Base-by-base conservation (phyloP, 2,329 filamentous ascomycete species). In the Paramyrothecium roridum region DNA sequence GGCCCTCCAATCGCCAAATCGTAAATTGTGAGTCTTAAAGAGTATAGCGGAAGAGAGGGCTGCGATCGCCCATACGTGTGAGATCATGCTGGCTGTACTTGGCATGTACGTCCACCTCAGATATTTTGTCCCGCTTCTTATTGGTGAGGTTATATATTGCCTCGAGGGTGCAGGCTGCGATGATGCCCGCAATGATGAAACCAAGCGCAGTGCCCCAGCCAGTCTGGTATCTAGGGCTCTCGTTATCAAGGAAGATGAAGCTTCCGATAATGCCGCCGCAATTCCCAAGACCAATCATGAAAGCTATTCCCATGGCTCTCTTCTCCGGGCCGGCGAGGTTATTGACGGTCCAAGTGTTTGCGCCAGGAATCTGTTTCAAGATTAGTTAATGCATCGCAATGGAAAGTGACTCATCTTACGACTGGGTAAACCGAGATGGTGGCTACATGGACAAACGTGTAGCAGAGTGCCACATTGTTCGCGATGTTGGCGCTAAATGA, bases 201-300 rank as follows among this genome's bases (percentile, higher is more conserved):
- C 68, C 68, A 53, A 73, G 53, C 21, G 63, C 63, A 33, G 74
- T 60, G 3, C 71, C 71, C n/a, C 72, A 74, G 1, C 71, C 71
- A 1, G 71, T 71, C 45, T 64, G 79, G 57, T 85, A 85, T 75
- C 81, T 76, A 0, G 82, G 80, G 8, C 61, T 63, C 54, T 67
- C 65, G 2, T 33, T 53, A 48, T 67, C 63, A 0, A 65, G 55
- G 13, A 64, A 68, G 57, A 67, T 68, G 20, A 63, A 68, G 2
- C 64, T 67, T 4, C 65, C 65, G 1, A 67, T 59, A 7, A 68
- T 65, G 10, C 66, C 66, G 20, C 66, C 66, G 1, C 64, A 56
- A 16, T 68, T 68, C 1, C 66, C 66, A n/a, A 67, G 57, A 12
- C 62, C 61, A 53, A 66, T 67, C 65, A 68, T 69, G 2, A 66